Evolutionary conservation across 768 basidiomycete genomes (phyloP), one percentile per base, ranked within the genome.

Genomic region (Boletus rubroflammeus): DNA sequence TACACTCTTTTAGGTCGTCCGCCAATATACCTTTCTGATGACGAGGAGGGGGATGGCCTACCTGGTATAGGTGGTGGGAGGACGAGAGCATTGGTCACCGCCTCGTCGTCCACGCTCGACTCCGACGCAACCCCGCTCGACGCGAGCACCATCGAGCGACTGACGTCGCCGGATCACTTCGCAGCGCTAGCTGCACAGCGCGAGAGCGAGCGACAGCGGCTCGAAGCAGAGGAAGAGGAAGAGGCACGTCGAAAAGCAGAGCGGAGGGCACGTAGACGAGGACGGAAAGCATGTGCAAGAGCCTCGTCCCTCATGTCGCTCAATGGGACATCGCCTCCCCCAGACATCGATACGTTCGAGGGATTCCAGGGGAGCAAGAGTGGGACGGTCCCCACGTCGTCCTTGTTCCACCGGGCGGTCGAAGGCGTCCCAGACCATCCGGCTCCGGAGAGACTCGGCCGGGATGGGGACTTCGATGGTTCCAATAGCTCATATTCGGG

Each of bases 51-150:
- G 15, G 74, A 78, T 4, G 69, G 65, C 13, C 45, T 58, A 1
- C 38, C 38, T 8, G 38, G 49, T 10, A 5, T 3, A n/a, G 49
- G n/a, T 8, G 25, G 31, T 44, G 47, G 56, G 45, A 59, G 48
- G 62, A 68, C 31, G 59, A 68, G 32, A 62, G 62, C 44, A 29
- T 60, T 68, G 58, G 26, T 49, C 32, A 69, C 63, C 2, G 29
- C 56, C 9, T 72, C 70, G 21, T 68, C 75, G 3, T 69, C 73
- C 5, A 84, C 84, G 5, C 77, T 87, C 40, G 88, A 89, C 67
- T 82, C 84, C 0, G 88, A 89, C 56, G 86, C 88, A 3, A 80
- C 86, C 6, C 81, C 81, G 1, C 72, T 90, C 14, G 84, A 85
- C 47, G 67, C 80, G 7, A 75, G 79, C 10, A 72, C 77, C 17